Percentiles rank a stretch among this genome's conserved stretches.
These are phyloP conservation scores for Leccinellum rugosiceps DNA, from an alignment of 768 basidiomycete genomes.

Conservation along the genomic window DNA sequence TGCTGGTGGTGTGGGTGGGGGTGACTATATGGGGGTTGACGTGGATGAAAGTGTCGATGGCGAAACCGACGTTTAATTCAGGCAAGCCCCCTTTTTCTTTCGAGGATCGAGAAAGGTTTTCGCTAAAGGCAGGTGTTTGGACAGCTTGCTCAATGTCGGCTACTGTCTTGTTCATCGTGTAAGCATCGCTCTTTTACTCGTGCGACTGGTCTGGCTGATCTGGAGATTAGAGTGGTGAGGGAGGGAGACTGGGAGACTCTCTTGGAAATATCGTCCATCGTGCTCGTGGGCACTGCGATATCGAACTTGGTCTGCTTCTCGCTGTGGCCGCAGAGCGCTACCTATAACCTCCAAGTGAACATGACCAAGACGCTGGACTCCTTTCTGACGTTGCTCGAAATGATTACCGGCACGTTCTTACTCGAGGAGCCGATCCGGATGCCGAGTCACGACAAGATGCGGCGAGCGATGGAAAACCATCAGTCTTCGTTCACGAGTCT, in stretches of 20 bases:
- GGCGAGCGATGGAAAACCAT: slow-evolving; percentile 79
- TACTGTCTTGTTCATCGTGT: slow-evolving; percentile 85
- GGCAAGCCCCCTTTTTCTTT: slow-evolving; percentile 38
- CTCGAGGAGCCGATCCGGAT: slow-evolving; percentile 65
- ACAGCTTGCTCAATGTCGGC: slow-evolving; percentile 81
- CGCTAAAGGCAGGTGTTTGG: neutral
- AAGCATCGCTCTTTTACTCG: slow-evolving; percentile 14
- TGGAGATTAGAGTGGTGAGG: slow-evolving; percentile 62
- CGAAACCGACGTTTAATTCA: slow-evolving; percentile 86
- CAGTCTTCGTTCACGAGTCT: slow-evolving; percentile 88
- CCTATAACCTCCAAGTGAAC: slow-evolving; percentile 73
- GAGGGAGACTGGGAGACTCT: slow-evolving; percentile 82
- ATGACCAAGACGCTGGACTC: slow-evolving; percentile 86
- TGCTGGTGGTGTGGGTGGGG: slow-evolving; percentile 82
- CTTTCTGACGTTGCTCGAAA: slow-evolving; percentile 79
- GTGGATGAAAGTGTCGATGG: slow-evolving; percentile 92
- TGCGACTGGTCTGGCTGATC: slow-evolving; percentile 1
- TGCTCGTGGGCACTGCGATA: slow-evolving; percentile 68
- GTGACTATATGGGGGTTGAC: slow-evolving; percentile 77
- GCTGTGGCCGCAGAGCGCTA: slow-evolving; percentile 86
- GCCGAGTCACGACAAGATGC: slow-evolving; percentile 59
- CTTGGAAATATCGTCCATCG: slow-evolving; percentile 71
- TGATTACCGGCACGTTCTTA: slow-evolving; percentile 83
- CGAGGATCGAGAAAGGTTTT: neutral
- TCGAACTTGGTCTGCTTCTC: slow-evolving; percentile 83